Conservation (phyloP, 139 green algal species). For the Tetradesmus lagerheimii region DNA sequence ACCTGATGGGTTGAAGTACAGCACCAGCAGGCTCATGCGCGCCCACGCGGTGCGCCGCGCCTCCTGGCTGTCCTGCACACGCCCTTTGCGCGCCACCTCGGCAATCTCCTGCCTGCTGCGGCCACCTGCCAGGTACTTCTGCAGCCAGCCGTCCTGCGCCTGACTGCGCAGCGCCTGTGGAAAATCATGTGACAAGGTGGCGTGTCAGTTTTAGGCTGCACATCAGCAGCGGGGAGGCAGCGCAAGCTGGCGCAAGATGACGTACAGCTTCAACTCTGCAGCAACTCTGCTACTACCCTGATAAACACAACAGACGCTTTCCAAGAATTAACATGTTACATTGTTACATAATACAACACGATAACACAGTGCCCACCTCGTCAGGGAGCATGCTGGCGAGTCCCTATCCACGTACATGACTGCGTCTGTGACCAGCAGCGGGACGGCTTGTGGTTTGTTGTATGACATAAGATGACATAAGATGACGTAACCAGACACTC, state of each 20-base stretch:
- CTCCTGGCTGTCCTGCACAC: constrained; percentile 63
- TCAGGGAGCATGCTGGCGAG: neutral
- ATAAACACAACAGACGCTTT: no score
- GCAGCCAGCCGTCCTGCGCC: constrained; percentile 61
- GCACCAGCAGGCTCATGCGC: constrained; percentile 92
- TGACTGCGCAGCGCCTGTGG: constrained; percentile 59
- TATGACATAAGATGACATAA: constrained; percentile 43
- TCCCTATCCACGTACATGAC: neutral
- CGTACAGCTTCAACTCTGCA: neutral
- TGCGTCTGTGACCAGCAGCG: no score
- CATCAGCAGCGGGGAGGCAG: no score
- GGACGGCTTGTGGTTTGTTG: no score
- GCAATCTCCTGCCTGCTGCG: constrained; percentile 50
- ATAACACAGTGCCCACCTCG: no score
- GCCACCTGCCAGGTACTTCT: constrained; percentile 57
- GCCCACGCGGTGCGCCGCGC: constrained; percentile 80
- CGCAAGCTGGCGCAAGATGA: no score
- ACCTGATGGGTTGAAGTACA: constrained; percentile 87
- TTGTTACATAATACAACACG: no score
- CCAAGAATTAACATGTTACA: no score
- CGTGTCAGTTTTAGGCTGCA: no score
- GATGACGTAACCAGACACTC: neutral
- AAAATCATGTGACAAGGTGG: no score
- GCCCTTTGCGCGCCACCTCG: constrained; percentile 53
- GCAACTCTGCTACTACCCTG: neutral